Conservation (phyloP, 2,329 filamentous ascomycete species). For the Fusarium humuli region DNA sequence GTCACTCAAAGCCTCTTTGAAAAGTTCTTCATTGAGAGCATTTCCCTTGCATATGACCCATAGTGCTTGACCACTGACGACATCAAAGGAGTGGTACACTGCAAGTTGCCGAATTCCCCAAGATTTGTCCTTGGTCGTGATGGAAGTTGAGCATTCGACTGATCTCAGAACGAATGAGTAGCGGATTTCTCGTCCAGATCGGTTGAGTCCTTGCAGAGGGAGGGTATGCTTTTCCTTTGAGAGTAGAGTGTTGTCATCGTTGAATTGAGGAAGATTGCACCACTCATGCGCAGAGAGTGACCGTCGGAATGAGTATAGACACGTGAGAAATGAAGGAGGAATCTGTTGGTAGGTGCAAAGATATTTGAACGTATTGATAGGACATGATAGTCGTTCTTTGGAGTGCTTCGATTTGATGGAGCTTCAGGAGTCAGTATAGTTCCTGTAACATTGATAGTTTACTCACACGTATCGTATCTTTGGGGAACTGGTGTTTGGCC, state of each 20-base stretch:
- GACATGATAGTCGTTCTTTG: slow-evolving; percentile 1
- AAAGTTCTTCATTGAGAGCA: not conserved
- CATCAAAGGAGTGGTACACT: slow-evolving; percentile 34
- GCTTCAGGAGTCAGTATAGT: too few relatives aligned
- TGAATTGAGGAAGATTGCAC: slow-evolving; percentile 27
- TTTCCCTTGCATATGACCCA: slow-evolving; percentile 35
- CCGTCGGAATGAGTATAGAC: slow-evolving; percentile 19
- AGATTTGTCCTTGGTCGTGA: not conserved
- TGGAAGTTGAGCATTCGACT: slow-evolving; percentile 22
- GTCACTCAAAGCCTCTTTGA: slow-evolving; percentile 5
- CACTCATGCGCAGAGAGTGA: slow-evolving; percentile 1
- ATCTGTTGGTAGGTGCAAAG: slow-evolving; percentile 31
- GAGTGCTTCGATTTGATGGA: slow-evolving; percentile 28
- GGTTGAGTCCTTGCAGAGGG: not conserved
- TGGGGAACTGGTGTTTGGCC: not conserved
- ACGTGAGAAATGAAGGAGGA: slow-evolving; percentile 4
- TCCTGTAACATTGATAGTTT: too few relatives aligned
- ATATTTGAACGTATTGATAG: slow-evolving; percentile 22
- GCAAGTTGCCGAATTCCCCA: slow-evolving; percentile 30
- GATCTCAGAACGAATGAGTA: slow-evolving; percentile 33
- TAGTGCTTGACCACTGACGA: not conserved
- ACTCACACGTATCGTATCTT: slow-evolving; percentile 29
- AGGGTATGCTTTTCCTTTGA: not conserved
- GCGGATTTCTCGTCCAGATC: slow-evolving; percentile 30
- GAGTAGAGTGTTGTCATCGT: slow-evolving; percentile 27